phyloP scores from a whole-genome alignment of 2,329 filamentous ascomycete species.

The Teratosphaeria epicoccoides region DNA sequence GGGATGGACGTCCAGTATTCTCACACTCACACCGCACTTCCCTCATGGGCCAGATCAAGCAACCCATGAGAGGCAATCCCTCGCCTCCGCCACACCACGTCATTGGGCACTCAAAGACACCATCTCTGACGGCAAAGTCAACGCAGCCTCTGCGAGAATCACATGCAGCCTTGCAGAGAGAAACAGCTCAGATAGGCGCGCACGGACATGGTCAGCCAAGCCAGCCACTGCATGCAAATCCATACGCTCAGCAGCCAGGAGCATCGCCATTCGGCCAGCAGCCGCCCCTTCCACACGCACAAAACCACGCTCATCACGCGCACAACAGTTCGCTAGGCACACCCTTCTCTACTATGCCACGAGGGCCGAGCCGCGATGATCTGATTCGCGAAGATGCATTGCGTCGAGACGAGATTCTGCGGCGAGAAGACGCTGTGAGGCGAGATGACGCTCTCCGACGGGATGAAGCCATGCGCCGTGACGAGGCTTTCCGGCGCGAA shows the following conservation, averaged over 20 bases:
- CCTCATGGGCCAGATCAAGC: slow-evolving; percentile 19
- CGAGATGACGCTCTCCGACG: too few relatives aligned
- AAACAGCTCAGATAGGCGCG: slow-evolving; percentile 4
- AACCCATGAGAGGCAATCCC: slow-evolving; percentile 20
- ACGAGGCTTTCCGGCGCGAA: background rate
- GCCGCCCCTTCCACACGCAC: slow-evolving; percentile 13
- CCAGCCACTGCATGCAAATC: slow-evolving; percentile 20
- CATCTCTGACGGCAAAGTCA: slow-evolving; percentile 19
- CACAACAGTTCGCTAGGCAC: slow-evolving; percentile 22
- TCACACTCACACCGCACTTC: slow-evolving; percentile 22
- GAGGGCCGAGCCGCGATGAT: slow-evolving; percentile 20
- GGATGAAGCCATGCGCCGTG: background rate
- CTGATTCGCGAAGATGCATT: slow-evolving; percentile 5
- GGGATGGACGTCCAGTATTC: slow-evolving; percentile 22
- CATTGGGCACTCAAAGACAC: slow-evolving; percentile 24
- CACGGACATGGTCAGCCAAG: slow-evolving; percentile 15
- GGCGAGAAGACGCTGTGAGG: background rate
- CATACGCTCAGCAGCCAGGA: slow-evolving; percentile 17
- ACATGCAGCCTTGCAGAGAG: slow-evolving; percentile 8
- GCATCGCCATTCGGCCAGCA: slow-evolving; percentile 14
- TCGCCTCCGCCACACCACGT: slow-evolving; percentile 25
- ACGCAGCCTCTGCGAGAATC: slow-evolving; percentile 12
- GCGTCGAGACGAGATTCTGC: background rate
- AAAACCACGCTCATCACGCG: slow-evolving; percentile 21
- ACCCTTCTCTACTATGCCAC: slow-evolving; percentile 12